These are phyloP conservation scores for Caryocar brasiliense DNA, from an alignment of 441 rosid genomes.

Conservation along the genomic window DNA sequence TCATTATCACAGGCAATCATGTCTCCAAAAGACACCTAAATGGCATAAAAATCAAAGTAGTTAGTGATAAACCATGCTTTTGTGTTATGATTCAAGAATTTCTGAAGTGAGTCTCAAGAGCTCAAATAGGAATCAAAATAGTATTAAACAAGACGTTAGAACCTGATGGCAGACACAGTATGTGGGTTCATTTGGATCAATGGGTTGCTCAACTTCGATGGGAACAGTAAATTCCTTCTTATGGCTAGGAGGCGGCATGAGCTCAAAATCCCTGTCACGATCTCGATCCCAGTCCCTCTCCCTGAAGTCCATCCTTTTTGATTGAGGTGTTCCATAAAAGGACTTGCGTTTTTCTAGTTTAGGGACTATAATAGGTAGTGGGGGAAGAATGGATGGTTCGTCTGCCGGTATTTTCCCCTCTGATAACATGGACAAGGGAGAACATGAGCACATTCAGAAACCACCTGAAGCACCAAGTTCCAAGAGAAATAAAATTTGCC, in stretches of 20 bases:
- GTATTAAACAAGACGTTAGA: slow-evolving; percentile 11
- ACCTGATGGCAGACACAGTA: slow-evolving; percentile 99
- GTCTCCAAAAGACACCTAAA: slow-evolving; percentile 93
- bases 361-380: slow-evolving; percentile 74
- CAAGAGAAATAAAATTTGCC: background rate
- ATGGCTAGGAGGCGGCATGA: slow-evolving; percentile 93
- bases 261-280: slow-evolving; percentile 87
- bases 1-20: slow-evolving; percentile 99
- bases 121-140: slow-evolving; percentile 1
- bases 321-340: slow-evolving; percentile 58
- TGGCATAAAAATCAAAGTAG: slow-evolving; percentile 3
- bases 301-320: slow-evolving; percentile 69
- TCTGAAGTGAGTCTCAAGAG: background rate
- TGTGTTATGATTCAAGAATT: background rate
- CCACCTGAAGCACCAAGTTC: slow-evolving; percentile 5
- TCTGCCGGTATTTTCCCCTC: slow-evolving; percentile 86
- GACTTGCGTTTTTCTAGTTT: slow-evolving; percentile 69
- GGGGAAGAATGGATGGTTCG: slow-evolving; percentile 86
- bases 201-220: slow-evolving; percentile 69
- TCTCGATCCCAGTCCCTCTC: slow-evolving; percentile 87
- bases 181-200: slow-evolving; percentile 95
- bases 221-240: slow-evolving; percentile 52
- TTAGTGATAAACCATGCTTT: background rate
- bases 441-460: slow-evolving; percentile 2
- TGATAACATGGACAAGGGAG: slow-evolving; percentile 20